Base-by-base conservation (phyloP, 2,329 filamentous ascomycete genomes). In the Aspergillus fischeri region DNA sequence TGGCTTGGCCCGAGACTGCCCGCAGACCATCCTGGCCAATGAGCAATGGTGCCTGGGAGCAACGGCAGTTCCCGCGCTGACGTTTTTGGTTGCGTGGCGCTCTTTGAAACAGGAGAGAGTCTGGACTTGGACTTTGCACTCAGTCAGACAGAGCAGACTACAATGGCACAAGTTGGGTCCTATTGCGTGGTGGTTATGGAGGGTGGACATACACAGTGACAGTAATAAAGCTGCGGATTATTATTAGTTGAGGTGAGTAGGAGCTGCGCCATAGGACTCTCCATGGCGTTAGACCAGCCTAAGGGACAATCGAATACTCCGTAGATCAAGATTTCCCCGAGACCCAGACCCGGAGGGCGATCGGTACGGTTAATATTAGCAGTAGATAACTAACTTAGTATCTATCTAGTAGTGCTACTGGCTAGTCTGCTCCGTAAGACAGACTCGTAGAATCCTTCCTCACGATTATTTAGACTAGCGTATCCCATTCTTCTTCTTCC, bases 401-500 rank as follows among this genome's bases (percentile, higher is more conserved):
- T 1, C 9, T 21, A 21, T 1, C 9, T 21, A 24, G 10, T 10
- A 45, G 20, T 47, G n/a, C n/a, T n/a, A 38, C 14, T 3, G 14
- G 32, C 14, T 38, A 38, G 32, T 17, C 5, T n/a, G 14, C 14
- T 38, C 6, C 32, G 32, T 38, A 4, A 29, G 14, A 14, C 17
- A 38, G 14, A 5, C 52, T 24, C 17, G 42, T 20, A 28, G 32
- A 6, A 17, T 51, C 42, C 47, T 55, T 49, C 50, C 53, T 20
- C 25, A 20, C 25, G n/a, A 27, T 35, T 50, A 52, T 45, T 41
- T 41, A 35, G 24, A 24, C 42, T 54, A 50, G 44, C n/a, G 21
- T 42, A 35, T 28, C 54, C 57, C n/a, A 54, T 51, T 60, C 49
- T 56, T 51, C 49, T 60, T 53, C 35, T 60, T 45, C 54, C 52